Conservation (phyloP, 768 basidiomycete genomes). For the Suillus alpinus region DNA sequence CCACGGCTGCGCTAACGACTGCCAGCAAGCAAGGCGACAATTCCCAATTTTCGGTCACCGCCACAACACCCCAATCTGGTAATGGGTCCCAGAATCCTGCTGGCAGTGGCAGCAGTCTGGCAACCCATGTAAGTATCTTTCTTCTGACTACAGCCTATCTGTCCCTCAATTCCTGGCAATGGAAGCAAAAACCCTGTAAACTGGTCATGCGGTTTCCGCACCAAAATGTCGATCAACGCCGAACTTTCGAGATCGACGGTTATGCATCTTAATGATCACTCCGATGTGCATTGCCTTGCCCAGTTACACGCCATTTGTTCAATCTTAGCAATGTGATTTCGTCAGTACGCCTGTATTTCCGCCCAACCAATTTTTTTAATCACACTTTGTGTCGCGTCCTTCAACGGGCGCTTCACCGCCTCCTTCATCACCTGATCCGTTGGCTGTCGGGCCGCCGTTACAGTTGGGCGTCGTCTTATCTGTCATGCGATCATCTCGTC, state of each 20-base stretch:
- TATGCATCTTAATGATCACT: background rate
- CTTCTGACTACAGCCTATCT: background rate
- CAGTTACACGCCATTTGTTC: background rate
- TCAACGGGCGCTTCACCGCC: background rate
- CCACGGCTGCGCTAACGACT: slow-evolving; percentile 30
- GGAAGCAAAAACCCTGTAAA: background rate
- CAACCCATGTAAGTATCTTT: background rate
- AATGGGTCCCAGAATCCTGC: background rate
- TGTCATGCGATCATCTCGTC: too few species aligned
- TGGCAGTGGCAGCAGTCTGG: background rate
- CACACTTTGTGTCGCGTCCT: background rate
- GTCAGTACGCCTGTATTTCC: background rate
- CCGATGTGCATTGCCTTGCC: background rate
- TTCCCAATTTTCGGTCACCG: slow-evolving; percentile 19
- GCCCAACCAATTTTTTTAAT: background rate
- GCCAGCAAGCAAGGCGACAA: slow-evolving; percentile 22
- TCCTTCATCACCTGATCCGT: background rate
- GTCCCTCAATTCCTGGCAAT: background rate
- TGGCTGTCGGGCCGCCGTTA: background rate
- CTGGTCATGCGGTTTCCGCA: background rate
- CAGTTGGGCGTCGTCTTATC: background rate
- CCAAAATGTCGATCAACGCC: background rate
- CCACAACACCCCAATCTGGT: slow-evolving; percentile 5
- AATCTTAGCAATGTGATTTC: background rate
- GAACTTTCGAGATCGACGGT: background rate